Evolutionary conservation across 2,329 filamentous ascomycete species (phyloP).

Genomic region (Penicillium fuscoglaucum): DNA sequence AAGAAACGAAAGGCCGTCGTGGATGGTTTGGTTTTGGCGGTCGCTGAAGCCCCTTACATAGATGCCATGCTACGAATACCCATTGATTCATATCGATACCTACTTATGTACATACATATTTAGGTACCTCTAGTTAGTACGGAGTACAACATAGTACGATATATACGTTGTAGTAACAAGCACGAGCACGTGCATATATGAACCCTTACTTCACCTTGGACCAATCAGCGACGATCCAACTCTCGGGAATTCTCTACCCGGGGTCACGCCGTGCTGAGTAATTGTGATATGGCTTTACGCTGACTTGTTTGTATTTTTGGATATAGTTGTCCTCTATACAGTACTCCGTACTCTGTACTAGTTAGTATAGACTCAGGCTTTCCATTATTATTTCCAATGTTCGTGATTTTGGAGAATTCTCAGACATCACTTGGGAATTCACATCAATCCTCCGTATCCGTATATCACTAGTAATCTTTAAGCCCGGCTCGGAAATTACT

Average conservation of each 20-base stretch:
- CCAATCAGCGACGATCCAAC: constrained; percentile 5
- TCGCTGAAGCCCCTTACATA: constrained; percentile 23
- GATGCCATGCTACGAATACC: neutral
- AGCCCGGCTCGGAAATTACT: neutral
- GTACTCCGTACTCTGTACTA: too few relatives aligned
- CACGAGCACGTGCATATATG: neutral
- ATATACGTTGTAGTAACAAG: constrained; percentile 2
- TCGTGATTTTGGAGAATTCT: too few relatives aligned
- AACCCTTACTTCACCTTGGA: neutral
- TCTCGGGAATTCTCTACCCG: constrained; percentile 5
- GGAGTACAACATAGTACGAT: neutral
- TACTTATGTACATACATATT: neutral
- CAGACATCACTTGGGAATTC: neutral
- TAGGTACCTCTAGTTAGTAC: neutral
- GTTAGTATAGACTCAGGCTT: neutral
- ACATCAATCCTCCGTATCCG: neutral
- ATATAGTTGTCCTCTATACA: neutral
- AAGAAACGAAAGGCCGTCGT: constrained; percentile 59
- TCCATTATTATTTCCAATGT: neutral
- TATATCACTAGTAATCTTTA: neutral
- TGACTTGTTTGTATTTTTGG: neutral
- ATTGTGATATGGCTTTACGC: neutral
- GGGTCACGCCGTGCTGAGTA: constrained; percentile 14
- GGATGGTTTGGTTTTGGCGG: constrained; percentile 75
- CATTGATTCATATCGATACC: neutral